These are phyloP conservation scores for Sphagnum contortum DNA, from an alignment of 225 moss, liverwort and hornwort species.

Conservation along the genomic window DNA sequence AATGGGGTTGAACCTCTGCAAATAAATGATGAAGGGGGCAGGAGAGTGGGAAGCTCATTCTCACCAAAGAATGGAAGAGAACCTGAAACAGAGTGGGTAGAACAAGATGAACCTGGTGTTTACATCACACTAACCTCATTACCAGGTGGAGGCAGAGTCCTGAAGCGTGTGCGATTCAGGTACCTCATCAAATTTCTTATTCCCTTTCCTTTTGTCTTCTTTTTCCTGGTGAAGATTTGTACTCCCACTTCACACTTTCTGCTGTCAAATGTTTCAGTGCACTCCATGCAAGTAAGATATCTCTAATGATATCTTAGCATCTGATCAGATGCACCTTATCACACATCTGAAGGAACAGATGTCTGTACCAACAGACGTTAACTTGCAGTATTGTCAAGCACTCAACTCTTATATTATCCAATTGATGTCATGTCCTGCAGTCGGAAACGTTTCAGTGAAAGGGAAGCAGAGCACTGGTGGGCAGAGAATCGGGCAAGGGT, in stretches of 20 bases:
- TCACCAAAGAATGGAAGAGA: slow-evolving; percentile 68
- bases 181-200: slow-evolving; percentile 3
- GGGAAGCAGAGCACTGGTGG: slow-evolving; percentile 99
- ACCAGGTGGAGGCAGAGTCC: slow-evolving; percentile 91
- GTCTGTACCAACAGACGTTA: no score
- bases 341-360: no score
- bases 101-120: slow-evolving; percentile 98
- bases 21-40: slow-evolving; percentile 36
- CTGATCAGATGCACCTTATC: no score
- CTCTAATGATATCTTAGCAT: no score
- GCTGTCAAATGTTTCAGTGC: no score
- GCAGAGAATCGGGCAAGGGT: slow-evolving; percentile 91
- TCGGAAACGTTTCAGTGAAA: slow-evolving; percentile 95
- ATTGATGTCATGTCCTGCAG: slow-evolving; percentile 28
- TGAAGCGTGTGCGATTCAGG: slow-evolving; percentile 99
- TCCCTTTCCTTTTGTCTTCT: no score
- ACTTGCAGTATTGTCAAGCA: no score
- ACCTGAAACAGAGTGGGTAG: slow-evolving; percentile 92
- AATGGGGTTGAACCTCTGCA: slow-evolving; percentile 53
- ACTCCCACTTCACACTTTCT: no score
- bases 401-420: no score
- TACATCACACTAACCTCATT: slow-evolving; percentile 94
- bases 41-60: slow-evolving; percentile 23
- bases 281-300: no score
- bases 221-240: no score